A percentile compares a stretch with the other conserved stretches of the same genome.
Conservation (phyloP, 2,329 filamentous ascomycete genomes). For the Bipolaris bicolor region DNA sequence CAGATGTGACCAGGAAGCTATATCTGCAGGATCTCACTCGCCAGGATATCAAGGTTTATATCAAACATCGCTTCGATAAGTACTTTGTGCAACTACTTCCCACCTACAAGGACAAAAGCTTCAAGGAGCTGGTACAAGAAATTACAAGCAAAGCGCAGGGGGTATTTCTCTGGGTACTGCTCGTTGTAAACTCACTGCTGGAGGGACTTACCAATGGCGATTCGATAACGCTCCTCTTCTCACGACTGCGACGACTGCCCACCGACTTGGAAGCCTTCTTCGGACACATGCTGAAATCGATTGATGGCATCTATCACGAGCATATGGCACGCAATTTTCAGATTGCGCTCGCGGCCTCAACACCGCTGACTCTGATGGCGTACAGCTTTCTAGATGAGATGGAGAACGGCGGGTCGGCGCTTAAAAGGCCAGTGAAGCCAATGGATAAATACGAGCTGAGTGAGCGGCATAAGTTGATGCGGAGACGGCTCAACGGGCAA, state of each 20-base stretch:
- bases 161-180: background rate
- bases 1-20: background rate
- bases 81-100: background rate
- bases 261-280: constrained; percentile 26
- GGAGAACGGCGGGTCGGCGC: constrained; percentile 4
- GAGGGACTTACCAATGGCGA: background rate
- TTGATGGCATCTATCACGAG: constrained; percentile 12
- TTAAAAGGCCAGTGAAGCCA: background rate
- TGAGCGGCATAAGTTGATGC: background rate
- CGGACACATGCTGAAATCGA: constrained; percentile 14
- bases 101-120: background rate
- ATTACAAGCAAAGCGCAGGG: background rate
- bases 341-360: constrained; percentile 4
- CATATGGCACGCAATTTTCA: constrained; percentile 24
- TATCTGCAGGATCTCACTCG: background rate
- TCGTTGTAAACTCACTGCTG: constrained; percentile 1
- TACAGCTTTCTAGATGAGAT: constrained; percentile 16
- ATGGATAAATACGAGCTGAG: constrained; percentile 9
- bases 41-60: background rate
- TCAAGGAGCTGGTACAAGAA: background rate
- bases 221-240: background rate
- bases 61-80: background rate
- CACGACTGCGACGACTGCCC: constrained; percentile 18
- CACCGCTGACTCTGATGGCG: constrained; percentile 15
- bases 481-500: background rate